These are phyloP conservation scores for Diaporthe vexans DNA, from an alignment of 2,329 filamentous ascomycete species.

Conservation along the genomic window DNA sequence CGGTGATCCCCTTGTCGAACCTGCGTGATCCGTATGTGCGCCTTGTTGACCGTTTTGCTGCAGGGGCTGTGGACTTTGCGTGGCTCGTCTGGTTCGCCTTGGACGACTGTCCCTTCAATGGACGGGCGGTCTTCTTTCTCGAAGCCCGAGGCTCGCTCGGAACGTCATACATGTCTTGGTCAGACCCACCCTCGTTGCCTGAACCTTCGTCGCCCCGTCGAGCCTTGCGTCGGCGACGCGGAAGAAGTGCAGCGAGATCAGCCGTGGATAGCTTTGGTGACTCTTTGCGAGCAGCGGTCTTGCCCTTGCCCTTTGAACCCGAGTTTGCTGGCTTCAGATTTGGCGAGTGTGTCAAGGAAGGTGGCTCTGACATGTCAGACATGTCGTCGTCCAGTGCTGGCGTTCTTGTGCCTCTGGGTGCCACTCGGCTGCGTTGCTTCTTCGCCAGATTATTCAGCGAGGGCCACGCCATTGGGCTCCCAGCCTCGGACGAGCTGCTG, in stretches of 20 bases:
- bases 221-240: constrained; percentile 62
- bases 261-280: constrained; percentile 66
- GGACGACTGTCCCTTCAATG: constrained; percentile 28
- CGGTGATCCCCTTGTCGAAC: constrained; percentile 71
- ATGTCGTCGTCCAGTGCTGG: constrained; percentile 56
- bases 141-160: constrained; percentile 54
- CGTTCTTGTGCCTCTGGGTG: constrained; percentile 51
- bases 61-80: constrained; percentile 34
- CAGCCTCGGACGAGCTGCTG: constrained; percentile 61
- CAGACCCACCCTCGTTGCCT: constrained; percentile 63
- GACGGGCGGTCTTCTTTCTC: constrained; percentile 46
- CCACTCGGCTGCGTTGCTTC: constrained; percentile 52
- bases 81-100: constrained; percentile 28
- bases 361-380: constrained; percentile 74
- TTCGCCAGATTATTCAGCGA: constrained; percentile 65
- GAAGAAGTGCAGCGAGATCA: constrained; percentile 67
- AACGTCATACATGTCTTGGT: constrained; percentile 70
- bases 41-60: constrained; percentile 41
- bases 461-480: constrained; percentile 63
- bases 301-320: constrained; percentile 42
- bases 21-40: constrained; percentile 65
- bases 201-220: constrained; percentile 55
- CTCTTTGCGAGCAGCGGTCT: constrained; percentile 47
- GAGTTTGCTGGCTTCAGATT: constrained; percentile 58
- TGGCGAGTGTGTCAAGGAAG: constrained; percentile 76